phyloP scores from a whole-genome alignment of 148 eudicot genomes.

The Nyssa sinensis region DNA sequence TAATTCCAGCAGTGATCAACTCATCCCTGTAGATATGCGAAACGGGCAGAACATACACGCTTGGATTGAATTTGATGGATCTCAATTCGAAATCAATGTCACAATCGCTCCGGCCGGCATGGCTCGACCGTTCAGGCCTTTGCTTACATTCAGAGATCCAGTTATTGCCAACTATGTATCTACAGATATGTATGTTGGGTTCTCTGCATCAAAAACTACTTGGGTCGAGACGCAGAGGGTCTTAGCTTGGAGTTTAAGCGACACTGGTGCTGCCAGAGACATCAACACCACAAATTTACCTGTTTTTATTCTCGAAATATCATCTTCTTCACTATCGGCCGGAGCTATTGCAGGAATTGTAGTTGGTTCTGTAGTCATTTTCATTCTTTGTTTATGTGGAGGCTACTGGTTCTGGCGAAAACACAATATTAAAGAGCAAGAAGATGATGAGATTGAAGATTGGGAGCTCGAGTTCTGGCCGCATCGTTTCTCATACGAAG shows the following conservation, averaged over 20 bases:
- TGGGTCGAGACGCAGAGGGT: conserved; percentile 53
- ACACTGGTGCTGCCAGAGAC: conserved; percentile 37
- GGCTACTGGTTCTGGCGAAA: conserved; percentile 8
- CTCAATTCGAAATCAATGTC: conserved; percentile 33
- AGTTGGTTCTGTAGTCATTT: conserved; percentile 23
- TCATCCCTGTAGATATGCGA: conserved; percentile 24
- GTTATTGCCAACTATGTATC: conserved; percentile 26
- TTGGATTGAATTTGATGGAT: conserved; percentile 2
- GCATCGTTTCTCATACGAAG: too few species aligned
- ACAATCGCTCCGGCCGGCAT: conserved; percentile 43
- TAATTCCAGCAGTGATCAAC: too few species aligned
- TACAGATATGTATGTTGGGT: conserved; percentile 45
- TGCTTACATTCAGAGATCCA: conserved; percentile 29
- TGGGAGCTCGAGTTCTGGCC: conserved; percentile 65
- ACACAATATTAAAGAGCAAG: too few species aligned
- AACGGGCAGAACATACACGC: conserved; percentile 36
- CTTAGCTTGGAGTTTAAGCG: conserved; percentile 59
- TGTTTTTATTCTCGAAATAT: conserved; percentile 12
- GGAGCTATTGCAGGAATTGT: conserved; percentile 42
- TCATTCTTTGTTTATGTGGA: conserved; percentile 21
- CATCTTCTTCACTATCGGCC: conserved; percentile 23
- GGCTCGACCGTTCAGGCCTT: conserved; percentile 28
- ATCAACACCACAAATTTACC: conserved; percentile 45
- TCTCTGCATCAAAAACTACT: conserved; percentile 44
- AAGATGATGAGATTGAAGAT: conserved; percentile 51